Percentiles rank a stretch among this genome's conserved stretches.
phyloP scores from a whole-genome alignment of 2,329 filamentous ascomycete genomes.

The Diaporthe citriasiana region DNA sequence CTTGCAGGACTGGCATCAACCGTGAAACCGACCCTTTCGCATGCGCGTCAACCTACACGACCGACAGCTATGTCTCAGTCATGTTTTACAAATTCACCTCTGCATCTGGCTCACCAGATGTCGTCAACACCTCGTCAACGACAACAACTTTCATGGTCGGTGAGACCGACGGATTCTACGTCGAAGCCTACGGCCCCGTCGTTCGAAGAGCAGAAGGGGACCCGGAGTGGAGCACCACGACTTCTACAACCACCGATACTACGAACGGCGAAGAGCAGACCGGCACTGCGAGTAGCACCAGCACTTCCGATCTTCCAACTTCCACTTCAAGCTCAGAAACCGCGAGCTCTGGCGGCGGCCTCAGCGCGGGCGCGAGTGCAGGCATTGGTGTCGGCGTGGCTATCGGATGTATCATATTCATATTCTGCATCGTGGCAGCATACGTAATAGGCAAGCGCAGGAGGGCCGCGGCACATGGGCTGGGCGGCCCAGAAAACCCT shows the following conservation, averaged over 20 bases:
- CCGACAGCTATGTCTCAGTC: conserved; percentile 4
- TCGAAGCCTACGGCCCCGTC: conserved; percentile 7
- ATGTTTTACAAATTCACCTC: neutral
- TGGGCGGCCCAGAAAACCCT: neutral
- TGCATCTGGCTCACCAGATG: neutral
- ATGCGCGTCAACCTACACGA: neutral
- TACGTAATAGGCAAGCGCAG: conserved; percentile 20
- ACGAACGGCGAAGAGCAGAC: neutral
- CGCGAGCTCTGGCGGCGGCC: neutral
- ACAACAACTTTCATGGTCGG: neutral
- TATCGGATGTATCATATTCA: conserved; percentile 37
- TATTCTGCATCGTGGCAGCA: conserved; percentile 12
- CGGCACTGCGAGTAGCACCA: neutral
- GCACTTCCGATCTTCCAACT: neutral
- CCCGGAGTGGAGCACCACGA: conserved; percentile 11
- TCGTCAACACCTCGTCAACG: neutral
- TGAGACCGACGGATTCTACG: neutral
- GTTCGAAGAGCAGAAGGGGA: conserved; percentile 14
- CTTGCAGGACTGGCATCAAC: neutral
- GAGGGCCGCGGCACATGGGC: neutral
- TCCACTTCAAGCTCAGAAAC: neutral
- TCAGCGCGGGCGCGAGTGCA: conserved; percentile 16
- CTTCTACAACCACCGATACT: neutral
- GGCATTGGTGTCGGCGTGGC: conserved; percentile 22
- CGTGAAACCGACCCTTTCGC: conserved; percentile 23